Conservation (phyloP, 192 early-diverging fungal genomes). For the Hyaloraphidium curvatum region DNA sequence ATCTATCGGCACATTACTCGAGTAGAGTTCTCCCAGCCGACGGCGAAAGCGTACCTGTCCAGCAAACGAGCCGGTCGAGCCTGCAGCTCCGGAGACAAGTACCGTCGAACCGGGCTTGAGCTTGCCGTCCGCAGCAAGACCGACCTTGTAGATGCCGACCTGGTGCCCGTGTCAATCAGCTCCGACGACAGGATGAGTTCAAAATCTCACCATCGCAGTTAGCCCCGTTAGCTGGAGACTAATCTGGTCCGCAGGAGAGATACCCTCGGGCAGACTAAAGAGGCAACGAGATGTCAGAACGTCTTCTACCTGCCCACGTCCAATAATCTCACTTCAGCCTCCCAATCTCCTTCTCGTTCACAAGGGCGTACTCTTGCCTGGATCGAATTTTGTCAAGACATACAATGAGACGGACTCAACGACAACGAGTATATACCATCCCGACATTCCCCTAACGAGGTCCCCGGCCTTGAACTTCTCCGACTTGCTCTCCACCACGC, state of each 20-base stretch:
- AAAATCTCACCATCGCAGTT: not conserved
- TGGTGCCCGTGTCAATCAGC: no score
- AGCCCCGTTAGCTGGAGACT: constrained; percentile 7
- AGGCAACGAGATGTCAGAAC: not conserved
- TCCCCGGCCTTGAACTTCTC: constrained; percentile 17
- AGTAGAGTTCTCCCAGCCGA: not conserved
- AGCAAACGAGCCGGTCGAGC: constrained; percentile 21
- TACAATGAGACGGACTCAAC: constrained; percentile 2
- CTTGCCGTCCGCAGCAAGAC: no score
- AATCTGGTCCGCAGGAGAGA: constrained; percentile 17
- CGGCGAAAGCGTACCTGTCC: not conserved
- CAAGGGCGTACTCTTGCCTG: constrained; percentile 25
- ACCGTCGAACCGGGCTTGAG: constrained; percentile 14
- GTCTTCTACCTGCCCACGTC: not conserved
- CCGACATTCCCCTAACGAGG: no score
- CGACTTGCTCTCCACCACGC: constrained; percentile 18
- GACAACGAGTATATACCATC: constrained; percentile 2
- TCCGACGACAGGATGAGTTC: not conserved
- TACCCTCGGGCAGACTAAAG: not conserved
- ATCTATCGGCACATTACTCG: not conserved
- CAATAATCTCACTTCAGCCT: constrained; percentile 15
- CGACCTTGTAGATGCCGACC: no score
- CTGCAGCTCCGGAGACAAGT: constrained; percentile 25
- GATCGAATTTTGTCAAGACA: constrained; percentile 10
- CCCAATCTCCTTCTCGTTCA: constrained; percentile 14